These are phyloP conservation scores for Cryptosporidium sp. DNA, from an alignment of 169 alveolate genomes.

Conservation along the genomic window DNA sequence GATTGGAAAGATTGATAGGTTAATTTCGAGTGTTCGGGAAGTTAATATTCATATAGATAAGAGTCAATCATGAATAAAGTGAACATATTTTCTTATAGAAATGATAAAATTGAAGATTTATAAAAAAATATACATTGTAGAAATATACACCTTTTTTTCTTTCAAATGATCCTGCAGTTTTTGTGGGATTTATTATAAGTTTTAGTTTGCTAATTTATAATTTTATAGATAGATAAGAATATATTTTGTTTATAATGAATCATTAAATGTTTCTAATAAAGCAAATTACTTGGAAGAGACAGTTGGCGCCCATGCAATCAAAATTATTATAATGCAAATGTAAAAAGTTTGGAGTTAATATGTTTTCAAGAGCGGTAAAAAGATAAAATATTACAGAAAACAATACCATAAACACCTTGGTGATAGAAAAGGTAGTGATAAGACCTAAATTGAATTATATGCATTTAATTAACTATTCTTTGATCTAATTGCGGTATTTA, in stretches of 20 bases:
- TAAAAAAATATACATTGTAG: background rate
- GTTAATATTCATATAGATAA: constrained; percentile 19
- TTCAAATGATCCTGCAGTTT: too few relatives aligned
- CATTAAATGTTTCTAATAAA: background rate
- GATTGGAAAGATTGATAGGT: constrained; percentile 24
- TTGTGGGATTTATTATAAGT: background rate
- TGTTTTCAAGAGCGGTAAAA: background rate
- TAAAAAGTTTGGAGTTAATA: background rate
- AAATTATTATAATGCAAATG: background rate
- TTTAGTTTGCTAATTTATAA: background rate
- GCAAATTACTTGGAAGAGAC: background rate
- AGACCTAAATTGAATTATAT: too few relatives aligned
- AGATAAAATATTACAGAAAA: background rate
- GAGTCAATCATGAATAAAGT: background rate
- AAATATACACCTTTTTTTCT: too few relatives aligned
- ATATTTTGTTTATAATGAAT: background rate
- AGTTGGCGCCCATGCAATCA: background rate
- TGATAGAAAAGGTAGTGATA: background rate
- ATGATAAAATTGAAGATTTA: background rate
- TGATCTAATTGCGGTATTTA: background rate
- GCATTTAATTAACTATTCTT: background rate
- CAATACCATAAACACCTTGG: background rate
- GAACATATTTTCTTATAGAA: background rate
- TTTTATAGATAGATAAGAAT: too few relatives aligned
- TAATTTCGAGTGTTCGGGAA: constrained; percentile 25